Conservation (phyloP, 768 basidiomycete genomes). For the Pholiota microspora region DNA sequence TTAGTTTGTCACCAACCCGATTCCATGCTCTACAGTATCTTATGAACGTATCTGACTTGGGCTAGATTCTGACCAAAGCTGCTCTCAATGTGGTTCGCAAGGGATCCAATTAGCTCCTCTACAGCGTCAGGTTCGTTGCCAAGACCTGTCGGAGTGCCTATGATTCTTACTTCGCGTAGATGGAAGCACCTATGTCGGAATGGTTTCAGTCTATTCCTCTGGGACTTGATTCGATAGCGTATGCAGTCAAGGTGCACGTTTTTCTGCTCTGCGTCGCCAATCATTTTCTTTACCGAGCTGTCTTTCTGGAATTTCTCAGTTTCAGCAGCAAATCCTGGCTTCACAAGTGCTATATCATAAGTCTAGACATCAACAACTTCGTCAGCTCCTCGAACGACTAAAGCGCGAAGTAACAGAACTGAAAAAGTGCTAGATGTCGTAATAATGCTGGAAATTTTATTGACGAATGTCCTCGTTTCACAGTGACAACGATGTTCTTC, state of each 20-base stretch:
- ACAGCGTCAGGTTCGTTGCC: slow-evolving; percentile 61
- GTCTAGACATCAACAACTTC: slow-evolving; percentile 53
- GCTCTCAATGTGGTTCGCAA: slow-evolving; percentile 62
- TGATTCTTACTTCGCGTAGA: slow-evolving; percentile 35
- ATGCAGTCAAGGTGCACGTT: slow-evolving; percentile 58
- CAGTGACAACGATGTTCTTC: slow-evolving; percentile 51
- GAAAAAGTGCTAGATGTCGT: slow-evolving; percentile 43
- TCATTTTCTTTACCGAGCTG: background rate
- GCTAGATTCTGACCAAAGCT: slow-evolving; percentile 73
- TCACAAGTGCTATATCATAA: slow-evolving; percentile 66
- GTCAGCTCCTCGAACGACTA: slow-evolving; percentile 48
- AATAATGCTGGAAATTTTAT: slow-evolving; percentile 6
- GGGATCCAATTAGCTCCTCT: slow-evolving; percentile 70
- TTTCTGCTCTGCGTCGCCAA: background rate
- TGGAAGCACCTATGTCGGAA: slow-evolving; percentile 78
- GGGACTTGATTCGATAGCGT: slow-evolving; percentile 61
- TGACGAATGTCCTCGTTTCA: slow-evolving; percentile 8
- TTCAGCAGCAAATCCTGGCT: slow-evolving; percentile 76
- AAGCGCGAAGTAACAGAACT: slow-evolving; percentile 52
- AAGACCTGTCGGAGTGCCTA: background rate
- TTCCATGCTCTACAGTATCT: background rate
- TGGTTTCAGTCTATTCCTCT: slow-evolving; percentile 73
- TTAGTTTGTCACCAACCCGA: slow-evolving; percentile 48
- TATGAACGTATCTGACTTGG: slow-evolving; percentile 1
- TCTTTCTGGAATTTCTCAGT: slow-evolving; percentile 38